Conservation (phyloP, 495 filamentous ascomycete species). For the Chaetomidium leptoderma region DNA sequence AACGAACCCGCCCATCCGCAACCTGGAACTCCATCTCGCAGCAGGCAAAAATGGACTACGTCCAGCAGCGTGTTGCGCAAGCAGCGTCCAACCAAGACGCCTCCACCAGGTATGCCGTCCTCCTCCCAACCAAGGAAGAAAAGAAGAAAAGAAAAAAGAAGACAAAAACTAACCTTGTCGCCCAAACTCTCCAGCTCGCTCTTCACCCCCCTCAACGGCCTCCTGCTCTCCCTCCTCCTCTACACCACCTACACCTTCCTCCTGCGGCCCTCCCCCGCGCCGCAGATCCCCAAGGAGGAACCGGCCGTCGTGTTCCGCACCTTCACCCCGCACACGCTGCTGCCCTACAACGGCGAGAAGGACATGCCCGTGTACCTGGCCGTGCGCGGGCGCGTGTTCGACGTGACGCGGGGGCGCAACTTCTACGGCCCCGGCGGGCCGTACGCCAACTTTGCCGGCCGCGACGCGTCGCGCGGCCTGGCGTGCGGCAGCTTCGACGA, state of each 20-base stretch:
- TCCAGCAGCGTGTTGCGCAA: slow-evolving; percentile 51
- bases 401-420: slow-evolving; percentile 76
- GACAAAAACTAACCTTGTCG: slow-evolving; percentile 16
- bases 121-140: slow-evolving; percentile 10
- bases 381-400: slow-evolving; percentile 80
- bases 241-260: slow-evolving; percentile 65
- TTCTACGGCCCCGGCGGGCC: slow-evolving; percentile 94
- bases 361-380: slow-evolving; percentile 75
- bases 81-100: slow-evolving; percentile 35
- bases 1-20: too few relatives aligned
- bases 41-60: slow-evolving; percentile 48
- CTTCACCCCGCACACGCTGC: slow-evolving; percentile 81
- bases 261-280: slow-evolving; percentile 52
- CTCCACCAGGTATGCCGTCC: slow-evolving; percentile 15
- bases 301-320: slow-evolving; percentile 80
- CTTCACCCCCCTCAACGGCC: slow-evolving; percentile 72
- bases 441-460: slow-evolving; percentile 89
- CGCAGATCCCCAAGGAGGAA: slow-evolving; percentile 56
- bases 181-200: slow-evolving; percentile 50
- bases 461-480: slow-evolving; percentile 88
- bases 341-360: slow-evolving; percentile 81
- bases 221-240: slow-evolving; percentile 65
- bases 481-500: slow-evolving; percentile 92
- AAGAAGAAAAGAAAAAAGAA: slow-evolving; percentile 11
- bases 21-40: too few relatives aligned